These are phyloP conservation scores for Trichoderma lentiforme DNA, from an alignment of 2,329 filamentous ascomycete genomes.

Conservation along the genomic window DNA sequence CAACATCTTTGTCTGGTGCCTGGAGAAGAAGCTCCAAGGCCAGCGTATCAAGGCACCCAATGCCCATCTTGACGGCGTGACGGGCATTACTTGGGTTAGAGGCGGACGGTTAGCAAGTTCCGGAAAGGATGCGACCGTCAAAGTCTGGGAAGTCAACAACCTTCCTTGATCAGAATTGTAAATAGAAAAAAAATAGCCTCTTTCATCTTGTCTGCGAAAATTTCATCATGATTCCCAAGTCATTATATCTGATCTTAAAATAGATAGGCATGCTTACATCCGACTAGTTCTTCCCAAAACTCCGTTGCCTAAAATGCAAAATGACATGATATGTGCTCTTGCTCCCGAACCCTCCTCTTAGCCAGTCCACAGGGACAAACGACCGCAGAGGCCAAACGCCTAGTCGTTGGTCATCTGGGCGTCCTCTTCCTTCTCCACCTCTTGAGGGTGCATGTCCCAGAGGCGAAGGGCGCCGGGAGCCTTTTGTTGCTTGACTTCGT, in stretches of 20 bases:
- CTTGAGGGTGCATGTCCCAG: conserved; percentile 35
- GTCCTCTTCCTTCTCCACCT: conserved; percentile 36
- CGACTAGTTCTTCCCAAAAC: neutral
- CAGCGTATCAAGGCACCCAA: conserved; percentile 80
- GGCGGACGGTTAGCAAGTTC: conserved; percentile 70
- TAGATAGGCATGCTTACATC: neutral
- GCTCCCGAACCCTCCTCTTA: neutral
- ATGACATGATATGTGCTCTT: neutral
- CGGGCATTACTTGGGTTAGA: conserved; percentile 77
- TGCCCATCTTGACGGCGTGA: conserved; percentile 94
- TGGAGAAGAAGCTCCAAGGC: conserved; percentile 72
- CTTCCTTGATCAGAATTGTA: conserved; percentile 28
- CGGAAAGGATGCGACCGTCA: conserved; percentile 85
- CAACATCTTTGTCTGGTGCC: conserved; percentile 87
- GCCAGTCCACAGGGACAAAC: conserved; percentile 11
- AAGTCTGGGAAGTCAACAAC: conserved; percentile 65
- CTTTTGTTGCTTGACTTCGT: conserved; percentile 24
- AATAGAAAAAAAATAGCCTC: neutral
- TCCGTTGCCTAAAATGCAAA: neutral
- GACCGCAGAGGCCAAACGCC: conserved; percentile 22
- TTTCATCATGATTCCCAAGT: neutral
- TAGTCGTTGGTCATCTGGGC: conserved; percentile 40
- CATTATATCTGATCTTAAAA: neutral
- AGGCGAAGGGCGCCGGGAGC: conserved; percentile 26
- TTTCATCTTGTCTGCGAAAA: neutral